Evolutionary conservation across 2,329 filamentous ascomycete genomes (phyloP).

Genomic region (Diplodia mutila): DNA sequence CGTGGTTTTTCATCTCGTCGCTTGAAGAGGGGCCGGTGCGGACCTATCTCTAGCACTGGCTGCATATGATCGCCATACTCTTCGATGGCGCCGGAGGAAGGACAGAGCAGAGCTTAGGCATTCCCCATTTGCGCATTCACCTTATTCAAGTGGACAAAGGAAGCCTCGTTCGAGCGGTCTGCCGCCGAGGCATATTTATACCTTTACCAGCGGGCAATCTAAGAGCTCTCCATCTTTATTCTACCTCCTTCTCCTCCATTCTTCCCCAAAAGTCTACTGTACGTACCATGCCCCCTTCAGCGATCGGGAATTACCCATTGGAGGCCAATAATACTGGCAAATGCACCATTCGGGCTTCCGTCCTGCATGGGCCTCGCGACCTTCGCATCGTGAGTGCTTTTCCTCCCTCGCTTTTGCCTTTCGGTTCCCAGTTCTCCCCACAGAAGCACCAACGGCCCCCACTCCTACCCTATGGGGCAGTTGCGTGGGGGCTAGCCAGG

Average conservation of each 20-base stretch:
- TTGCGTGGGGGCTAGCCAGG: conserved; percentile 3
- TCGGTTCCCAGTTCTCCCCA: conserved; percentile 34
- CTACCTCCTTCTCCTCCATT: background rate
- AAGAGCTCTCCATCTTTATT: background rate
- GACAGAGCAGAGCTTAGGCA: background rate
- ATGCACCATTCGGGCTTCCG: conserved; percentile 44
- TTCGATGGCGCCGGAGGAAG: background rate
- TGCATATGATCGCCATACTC: conserved; percentile 2
- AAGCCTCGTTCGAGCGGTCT: background rate
- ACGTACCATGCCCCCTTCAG: conserved; percentile 44
- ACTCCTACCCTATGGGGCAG: background rate
- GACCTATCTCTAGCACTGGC: background rate
- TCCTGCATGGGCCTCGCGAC: conserved; percentile 48
- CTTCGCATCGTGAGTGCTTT: conserved; percentile 45
- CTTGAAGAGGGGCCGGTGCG: background rate
- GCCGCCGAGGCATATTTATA: conserved; percentile 3
- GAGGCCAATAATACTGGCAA: conserved; percentile 44
- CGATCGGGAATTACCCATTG: conserved; percentile 45
- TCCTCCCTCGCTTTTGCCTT: conserved; percentile 23
- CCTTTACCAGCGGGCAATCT: conserved; percentile 4
- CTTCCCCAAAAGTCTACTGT: background rate
- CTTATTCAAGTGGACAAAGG: conserved; percentile 4
- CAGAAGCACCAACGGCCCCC: conserved; percentile 1
- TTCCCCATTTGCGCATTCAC: background rate
- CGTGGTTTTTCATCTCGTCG: conserved; percentile 15